phyloP scores from a whole-genome alignment of 1,284 basidiomycete species.

The Papiliotrema flavescens region DNA sequence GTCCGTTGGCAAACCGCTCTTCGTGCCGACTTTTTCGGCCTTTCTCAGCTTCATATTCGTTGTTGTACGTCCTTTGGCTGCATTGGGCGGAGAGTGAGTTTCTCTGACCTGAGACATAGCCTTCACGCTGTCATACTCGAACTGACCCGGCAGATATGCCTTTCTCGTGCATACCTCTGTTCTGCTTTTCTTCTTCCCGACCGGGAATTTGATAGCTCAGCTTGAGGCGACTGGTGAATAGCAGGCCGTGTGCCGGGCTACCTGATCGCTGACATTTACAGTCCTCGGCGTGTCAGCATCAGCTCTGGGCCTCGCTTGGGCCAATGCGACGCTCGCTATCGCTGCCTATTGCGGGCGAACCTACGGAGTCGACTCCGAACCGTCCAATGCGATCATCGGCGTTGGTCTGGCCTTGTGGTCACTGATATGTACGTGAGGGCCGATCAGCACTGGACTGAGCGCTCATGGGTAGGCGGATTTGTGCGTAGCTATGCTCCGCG shows the following conservation, averaged over 20 bases:
- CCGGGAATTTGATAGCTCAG: constrained; percentile 39
- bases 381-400: constrained; percentile 33
- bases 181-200: constrained; percentile 48
- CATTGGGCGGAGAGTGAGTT: constrained; percentile 38
- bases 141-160: constrained; percentile 34
- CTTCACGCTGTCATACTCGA: neutral
- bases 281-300: constrained; percentile 38
- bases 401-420: constrained; percentile 38
- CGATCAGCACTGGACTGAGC: neutral
- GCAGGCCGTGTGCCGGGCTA: neutral
- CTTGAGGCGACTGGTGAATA: constrained; percentile 40
- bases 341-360: constrained; percentile 30
- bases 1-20: constrained; percentile 2
- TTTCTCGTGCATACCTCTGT: constrained; percentile 45
- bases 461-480: constrained; percentile 40
- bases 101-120: neutral
- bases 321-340: constrained; percentile 35
- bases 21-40: constrained; percentile 29
- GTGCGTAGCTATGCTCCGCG: constrained; percentile 35
- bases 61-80: constrained; percentile 29
- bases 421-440: constrained; percentile 27
- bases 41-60: constrained; percentile 41
- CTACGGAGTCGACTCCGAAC: constrained; percentile 30
- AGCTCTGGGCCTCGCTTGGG: constrained; percentile 36
- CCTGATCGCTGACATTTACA: neutral